Conservation (phyloP, 805 yeast species). For the Kuraishia molischiana region DNA sequence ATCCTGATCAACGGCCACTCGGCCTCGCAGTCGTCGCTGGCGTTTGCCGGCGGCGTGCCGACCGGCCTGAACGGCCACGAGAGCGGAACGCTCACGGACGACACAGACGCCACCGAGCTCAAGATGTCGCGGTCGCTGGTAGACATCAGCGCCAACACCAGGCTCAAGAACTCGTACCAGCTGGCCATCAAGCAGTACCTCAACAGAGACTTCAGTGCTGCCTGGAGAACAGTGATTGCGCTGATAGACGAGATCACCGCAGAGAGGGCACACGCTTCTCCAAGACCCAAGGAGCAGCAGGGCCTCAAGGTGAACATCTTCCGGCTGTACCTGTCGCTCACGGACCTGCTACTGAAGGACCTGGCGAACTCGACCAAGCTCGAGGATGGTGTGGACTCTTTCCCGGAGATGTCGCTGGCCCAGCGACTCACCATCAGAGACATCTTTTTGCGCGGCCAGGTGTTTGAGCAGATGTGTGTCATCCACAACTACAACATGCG, state of each 20-base stretch:
- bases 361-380: neutral
- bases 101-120: neutral
- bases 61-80: neutral
- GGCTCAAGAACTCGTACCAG: conserved; percentile 19
- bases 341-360: conserved; percentile 18
- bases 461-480: conserved; percentile 10
- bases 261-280: conserved; percentile 1
- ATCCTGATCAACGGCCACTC: neutral
- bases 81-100: neutral
- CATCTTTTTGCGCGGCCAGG: conserved; percentile 12
- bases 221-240: conserved; percentile 16
- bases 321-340: conserved; percentile 18
- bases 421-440: neutral
- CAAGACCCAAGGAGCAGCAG: conserved; percentile 3
- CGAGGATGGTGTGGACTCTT: neutral
- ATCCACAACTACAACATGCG: conserved; percentile 7
- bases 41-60: neutral
- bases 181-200: conserved; percentile 31
- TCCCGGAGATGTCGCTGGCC: neutral
- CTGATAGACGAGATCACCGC: conserved; percentile 10
- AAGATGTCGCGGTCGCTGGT: neutral
- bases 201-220: conserved; percentile 19
- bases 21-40: neutral
- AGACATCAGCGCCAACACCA: neutral
- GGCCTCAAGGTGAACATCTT: conserved; percentile 11